Evolutionary conservation across 345 rosid genomes (phyloP).

Genomic region (Linum tenue): DNA sequence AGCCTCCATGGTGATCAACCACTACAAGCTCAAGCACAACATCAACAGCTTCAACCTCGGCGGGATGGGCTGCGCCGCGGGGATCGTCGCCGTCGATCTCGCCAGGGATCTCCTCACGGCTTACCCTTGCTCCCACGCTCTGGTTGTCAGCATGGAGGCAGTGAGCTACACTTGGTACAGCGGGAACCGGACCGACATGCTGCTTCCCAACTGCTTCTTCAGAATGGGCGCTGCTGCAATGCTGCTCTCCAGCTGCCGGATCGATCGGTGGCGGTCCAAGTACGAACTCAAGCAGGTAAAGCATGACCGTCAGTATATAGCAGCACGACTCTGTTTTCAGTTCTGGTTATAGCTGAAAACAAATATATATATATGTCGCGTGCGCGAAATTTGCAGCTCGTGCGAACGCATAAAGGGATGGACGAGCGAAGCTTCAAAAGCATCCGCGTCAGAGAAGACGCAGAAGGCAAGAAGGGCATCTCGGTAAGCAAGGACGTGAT

Average conservation of each 20-base stretch:
- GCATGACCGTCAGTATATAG: no score
- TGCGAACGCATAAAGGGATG: constrained; percentile 58
- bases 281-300: constrained; percentile 47
- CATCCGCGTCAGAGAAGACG: constrained; percentile 48
- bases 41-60: constrained; percentile 66
- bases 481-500: constrained; percentile 43
- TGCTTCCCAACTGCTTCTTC: constrained; percentile 37
- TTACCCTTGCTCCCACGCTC: constrained; percentile 46
- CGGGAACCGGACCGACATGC: constrained; percentile 48
- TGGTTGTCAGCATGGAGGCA: constrained; percentile 57
- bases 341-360: background rate
- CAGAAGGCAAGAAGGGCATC: constrained; percentile 37
- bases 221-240: background rate
- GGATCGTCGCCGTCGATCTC: constrained; percentile 58
- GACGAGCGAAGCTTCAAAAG: constrained; percentile 41
- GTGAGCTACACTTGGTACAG: constrained; percentile 53
- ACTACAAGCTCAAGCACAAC: constrained; percentile 52
- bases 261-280: constrained; percentile 52
- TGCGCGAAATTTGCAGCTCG: constrained; percentile 33
- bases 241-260: background rate
- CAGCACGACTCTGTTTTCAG: no score
- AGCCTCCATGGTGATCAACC: constrained; percentile 64
- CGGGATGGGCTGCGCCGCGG: constrained; percentile 77
- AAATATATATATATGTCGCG: no score
- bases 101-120: constrained; percentile 48